Conservation (phyloP, 2,329 filamentous ascomycete species). For the Cordyceps cicadae region DNA sequence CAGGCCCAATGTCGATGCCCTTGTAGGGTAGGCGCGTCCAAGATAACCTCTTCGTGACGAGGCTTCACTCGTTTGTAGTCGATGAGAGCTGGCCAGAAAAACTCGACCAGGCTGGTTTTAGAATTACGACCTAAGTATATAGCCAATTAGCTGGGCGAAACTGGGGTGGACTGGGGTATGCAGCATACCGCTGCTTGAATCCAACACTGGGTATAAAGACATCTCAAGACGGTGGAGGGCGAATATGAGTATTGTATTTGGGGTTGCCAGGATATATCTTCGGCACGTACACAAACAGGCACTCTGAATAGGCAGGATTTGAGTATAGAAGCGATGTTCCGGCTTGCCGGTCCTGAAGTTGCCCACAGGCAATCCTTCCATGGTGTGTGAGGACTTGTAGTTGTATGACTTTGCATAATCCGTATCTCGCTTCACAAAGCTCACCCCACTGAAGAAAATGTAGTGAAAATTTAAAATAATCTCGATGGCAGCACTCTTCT, state of each 20-base stretch:
- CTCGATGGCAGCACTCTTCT: slow-evolving; percentile 18
- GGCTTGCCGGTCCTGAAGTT: background rate
- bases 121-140: background rate
- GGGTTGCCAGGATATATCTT: background rate
- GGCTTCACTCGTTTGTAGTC: slow-evolving; percentile 27
- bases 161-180: background rate
- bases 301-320: background rate
- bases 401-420: slow-evolving; percentile 18
- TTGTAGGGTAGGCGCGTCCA: slow-evolving; percentile 36
- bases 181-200: slow-evolving; percentile 36
- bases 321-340: background rate
- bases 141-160: background rate
- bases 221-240: slow-evolving; percentile 35
- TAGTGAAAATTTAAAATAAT: slow-evolving; percentile 27
- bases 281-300: background rate
- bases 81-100: background rate
- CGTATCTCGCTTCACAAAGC: slow-evolving; percentile 28
- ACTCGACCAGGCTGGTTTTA: slow-evolving; percentile 26
- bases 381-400: background rate
- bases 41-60: slow-evolving; percentile 37
- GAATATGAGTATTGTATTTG: slow-evolving; percentile 19
- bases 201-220: slow-evolving; percentile 36
- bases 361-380: background rate
- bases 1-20: background rate
- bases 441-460: slow-evolving; percentile 17